Evolutionary conservation across 192 early-diverging fungal species (phyloP).

Genomic region (Umbelopsis ramanniana): DNA sequence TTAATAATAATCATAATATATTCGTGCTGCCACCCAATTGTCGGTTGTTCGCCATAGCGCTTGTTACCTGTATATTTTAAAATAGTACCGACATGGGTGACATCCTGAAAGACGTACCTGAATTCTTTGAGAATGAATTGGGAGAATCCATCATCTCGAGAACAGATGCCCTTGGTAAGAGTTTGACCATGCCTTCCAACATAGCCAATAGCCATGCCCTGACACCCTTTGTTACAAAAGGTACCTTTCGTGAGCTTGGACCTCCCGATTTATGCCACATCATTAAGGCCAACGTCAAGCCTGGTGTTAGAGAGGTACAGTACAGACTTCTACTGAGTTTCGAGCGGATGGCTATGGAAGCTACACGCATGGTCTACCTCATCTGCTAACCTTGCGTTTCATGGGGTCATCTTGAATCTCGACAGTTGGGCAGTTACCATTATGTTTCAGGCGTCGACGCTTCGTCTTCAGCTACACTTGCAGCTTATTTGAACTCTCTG

Average conservation of each 20-base stretch:
- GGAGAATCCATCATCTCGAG: constrained; percentile 87
- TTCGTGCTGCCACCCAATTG: neutral
- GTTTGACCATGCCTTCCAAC: neutral
- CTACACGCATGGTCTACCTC: too few relatives aligned
- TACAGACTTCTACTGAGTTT: neutral
- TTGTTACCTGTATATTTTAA: neutral
- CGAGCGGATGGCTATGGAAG: too few relatives aligned
- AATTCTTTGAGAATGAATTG: constrained; percentile 94
- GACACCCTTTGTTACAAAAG: constrained; percentile 38
- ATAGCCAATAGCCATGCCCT: neutral
- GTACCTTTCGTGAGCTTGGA: constrained; percentile 88
- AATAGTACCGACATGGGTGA: constrained; percentile 50
- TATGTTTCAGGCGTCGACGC: constrained; percentile 81
- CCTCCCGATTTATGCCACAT: constrained; percentile 98
- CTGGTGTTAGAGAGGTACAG: constrained; percentile 74
- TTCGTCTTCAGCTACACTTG: constrained; percentile 94
- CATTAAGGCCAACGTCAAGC: constrained; percentile 88
- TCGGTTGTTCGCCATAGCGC: too few relatives aligned
- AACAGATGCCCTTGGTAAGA: constrained; percentile 89
- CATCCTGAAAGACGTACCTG: constrained; percentile 85
- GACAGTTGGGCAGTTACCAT: constrained; percentile 85
- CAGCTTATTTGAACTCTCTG: constrained; percentile 96
- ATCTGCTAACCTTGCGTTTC: neutral
- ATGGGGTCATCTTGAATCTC: constrained; percentile 16
- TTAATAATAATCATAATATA: constrained; percentile 11